Evolutionary conservation across 371 early-diverging fungal genomes (phyloP).

Genomic region (Lichtheimia corymbifera): DNA sequence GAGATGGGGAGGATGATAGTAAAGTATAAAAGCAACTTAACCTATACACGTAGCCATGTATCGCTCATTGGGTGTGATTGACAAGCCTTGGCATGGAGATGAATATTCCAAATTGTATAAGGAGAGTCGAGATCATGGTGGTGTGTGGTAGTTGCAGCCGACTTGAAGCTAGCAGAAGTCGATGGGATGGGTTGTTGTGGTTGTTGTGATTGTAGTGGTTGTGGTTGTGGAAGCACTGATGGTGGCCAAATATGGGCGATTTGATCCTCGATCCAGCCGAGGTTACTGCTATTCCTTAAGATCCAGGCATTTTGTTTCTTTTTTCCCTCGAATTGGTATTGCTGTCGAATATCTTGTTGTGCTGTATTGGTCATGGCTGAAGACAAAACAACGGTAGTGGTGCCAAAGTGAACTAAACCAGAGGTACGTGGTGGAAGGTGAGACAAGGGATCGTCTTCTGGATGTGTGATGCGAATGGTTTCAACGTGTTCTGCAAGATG

Average conservation of each 20-base stretch:
- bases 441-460: conserved; percentile 23
- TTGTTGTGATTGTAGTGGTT: neutral
- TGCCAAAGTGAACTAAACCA: conserved; percentile 35
- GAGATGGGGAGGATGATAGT: neutral
- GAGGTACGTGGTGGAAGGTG: conserved; percentile 40
- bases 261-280: conserved; percentile 4
- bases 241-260: neutral
- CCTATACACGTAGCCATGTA: neutral
- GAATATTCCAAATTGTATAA: conserved; percentile 1
- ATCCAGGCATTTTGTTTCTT: neutral
- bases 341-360: neutral
- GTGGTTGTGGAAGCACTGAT: too few species aligned
- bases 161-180: too few species aligned
- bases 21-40: neutral
- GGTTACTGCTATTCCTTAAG: neutral
- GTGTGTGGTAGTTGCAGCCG: too few species aligned
- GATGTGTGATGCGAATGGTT: conserved; percentile 35
- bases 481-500: conserved; percentile 22
- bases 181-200: neutral
- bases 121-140: too few species aligned
- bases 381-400: conserved; percentile 16
- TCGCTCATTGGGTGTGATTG: neutral
- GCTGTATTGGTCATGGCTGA: neutral
- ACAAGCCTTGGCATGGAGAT: conserved; percentile 4
- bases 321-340: neutral